Evolutionary conservation across 179 eudicot species (phyloP), one percentile per base, ranked within the genome.

Genomic region (Spinacia oleracea): DNA sequence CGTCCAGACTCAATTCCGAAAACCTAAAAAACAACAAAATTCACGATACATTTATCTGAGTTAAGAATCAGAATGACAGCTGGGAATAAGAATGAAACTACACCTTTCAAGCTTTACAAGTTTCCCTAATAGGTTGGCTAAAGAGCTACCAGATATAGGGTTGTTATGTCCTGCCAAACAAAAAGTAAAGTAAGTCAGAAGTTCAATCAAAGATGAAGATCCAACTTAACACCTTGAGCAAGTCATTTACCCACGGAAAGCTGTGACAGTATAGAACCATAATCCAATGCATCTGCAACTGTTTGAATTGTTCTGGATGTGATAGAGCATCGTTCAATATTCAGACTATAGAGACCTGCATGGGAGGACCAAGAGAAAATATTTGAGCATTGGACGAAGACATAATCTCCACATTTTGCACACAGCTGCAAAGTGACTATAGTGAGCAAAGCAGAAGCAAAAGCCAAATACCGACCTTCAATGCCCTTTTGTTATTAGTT

Each of bases 301-400:
- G 80, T 88, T 78, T 93, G 97, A 81, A 96, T 87, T 48, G 98
- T 92, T 88, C 93, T 89, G 46, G 97, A 88, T 60, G 97, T 96
- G 78, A 96, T 85, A 63, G 93, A 92, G 83, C 99, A 96, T 10
- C 90, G 89, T 80, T 91, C 98, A 70, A 96, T 83, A 81, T 92
- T 88, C 81, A 96, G 88, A 85, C 90, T 94, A 76, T 93, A 92
- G 75, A 96, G 97, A 67, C 90, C 99, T 96, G 92, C 78, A 83
- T 27, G 7, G 11, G 43, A 42, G 67, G 55, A 38, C 27, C 48
- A 51, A 8, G 40, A 51, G 43, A 29, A 43, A 25, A 16, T 25
- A 72, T 51, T 50, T 50, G 62, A 51, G 62, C 8, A 72, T 18
- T 9, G n/a, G 62, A 31, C 29, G 0, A 70, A 70, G 50, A 42